These are phyloP conservation scores for Pseudohyphozyma bogoriensis DNA, from an alignment of 768 basidiomycete genomes.

Conservation along the genomic window DNA sequence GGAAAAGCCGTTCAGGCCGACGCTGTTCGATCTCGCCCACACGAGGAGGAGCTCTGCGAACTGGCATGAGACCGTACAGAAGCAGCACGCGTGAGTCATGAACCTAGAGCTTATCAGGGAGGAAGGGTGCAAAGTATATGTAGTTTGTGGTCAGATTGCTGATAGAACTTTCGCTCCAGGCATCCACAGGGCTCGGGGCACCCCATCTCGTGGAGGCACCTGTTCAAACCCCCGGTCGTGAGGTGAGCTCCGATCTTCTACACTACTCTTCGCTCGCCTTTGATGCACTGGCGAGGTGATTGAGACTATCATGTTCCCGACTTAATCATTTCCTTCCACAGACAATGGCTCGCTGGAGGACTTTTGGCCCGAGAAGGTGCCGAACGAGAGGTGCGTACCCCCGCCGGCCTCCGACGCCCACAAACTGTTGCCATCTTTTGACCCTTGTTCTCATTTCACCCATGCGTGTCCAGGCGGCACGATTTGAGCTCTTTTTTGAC, in stretches of 20 bases:
- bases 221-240: conserved; percentile 3
- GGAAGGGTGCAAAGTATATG: too few species aligned
- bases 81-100: neutral
- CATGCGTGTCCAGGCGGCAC: conserved; percentile 21
- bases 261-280: neutral
- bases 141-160: too few species aligned
- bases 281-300: too few species aligned
- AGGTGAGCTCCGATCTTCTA: neutral
- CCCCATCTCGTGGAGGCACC: conserved; percentile 1
- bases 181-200: neutral
- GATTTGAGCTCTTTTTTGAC: conserved; percentile 41
- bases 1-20: neutral
- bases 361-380: neutral
- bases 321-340: too few species aligned
- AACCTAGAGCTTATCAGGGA: too few species aligned
- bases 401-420: too few species aligned
- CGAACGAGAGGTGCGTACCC: neutral
- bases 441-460: neutral
- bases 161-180: too few species aligned
- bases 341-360: neutral
- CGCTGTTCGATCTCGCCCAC: conserved; percentile 6
- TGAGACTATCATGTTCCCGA: too few species aligned
- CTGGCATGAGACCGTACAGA: neutral
- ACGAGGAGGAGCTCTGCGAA: neutral
- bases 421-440: neutral